A percentile compares a stretch with the other conserved stretches of the same genome.
These are phyloP conservation scores for Lolium rigidum DNA, from an alignment of 176 grass and related monocot species.

Conservation along the genomic window DNA sequence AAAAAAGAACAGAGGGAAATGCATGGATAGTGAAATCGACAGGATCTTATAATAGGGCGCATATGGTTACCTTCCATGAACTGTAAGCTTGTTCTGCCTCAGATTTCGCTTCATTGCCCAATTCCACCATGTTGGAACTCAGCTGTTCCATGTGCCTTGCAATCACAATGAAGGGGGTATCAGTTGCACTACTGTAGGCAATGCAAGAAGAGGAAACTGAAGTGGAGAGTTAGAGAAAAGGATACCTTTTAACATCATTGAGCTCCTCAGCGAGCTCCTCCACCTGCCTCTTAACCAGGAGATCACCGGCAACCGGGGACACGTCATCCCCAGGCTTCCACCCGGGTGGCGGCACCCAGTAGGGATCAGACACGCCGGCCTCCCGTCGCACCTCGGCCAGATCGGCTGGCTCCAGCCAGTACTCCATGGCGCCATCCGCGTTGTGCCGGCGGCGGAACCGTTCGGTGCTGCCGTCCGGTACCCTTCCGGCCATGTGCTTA, in stretches of 20 bases:
- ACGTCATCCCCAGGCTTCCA: conserved; percentile 79
- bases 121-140: conserved; percentile 39
- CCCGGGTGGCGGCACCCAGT: conserved; percentile 75
- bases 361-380: conserved; percentile 72
- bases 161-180: not conserved
- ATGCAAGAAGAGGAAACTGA: not conserved
- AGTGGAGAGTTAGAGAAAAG: not conserved
- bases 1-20: not conserved
- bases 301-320: conserved; percentile 50
- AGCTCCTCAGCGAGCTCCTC: conserved; percentile 68
- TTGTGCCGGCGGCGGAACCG: conserved; percentile 82
- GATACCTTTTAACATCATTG: conserved; percentile 54
- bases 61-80: conserved; percentile 49
- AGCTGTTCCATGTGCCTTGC: conserved; percentile 59
- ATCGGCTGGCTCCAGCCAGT: conserved; percentile 92
- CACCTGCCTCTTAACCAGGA: conserved; percentile 60
- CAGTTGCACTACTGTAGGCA: conserved; percentile 2
- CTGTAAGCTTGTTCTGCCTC: conserved; percentile 44
- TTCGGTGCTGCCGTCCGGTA: conserved; percentile 60
- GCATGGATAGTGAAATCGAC: not conserved
- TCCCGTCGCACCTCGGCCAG: conserved; percentile 56
- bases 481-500: conserved; percentile 82
- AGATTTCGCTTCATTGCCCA: conserved; percentile 46
- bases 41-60: not conserved
- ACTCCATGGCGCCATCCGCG: conserved; percentile 89